A percentile compares a stretch with the other conserved stretches of the same genome.
phyloP scores from a whole-genome alignment of 2,329 filamentous ascomycete species.

The Talaromyces atroroseus region DNA sequence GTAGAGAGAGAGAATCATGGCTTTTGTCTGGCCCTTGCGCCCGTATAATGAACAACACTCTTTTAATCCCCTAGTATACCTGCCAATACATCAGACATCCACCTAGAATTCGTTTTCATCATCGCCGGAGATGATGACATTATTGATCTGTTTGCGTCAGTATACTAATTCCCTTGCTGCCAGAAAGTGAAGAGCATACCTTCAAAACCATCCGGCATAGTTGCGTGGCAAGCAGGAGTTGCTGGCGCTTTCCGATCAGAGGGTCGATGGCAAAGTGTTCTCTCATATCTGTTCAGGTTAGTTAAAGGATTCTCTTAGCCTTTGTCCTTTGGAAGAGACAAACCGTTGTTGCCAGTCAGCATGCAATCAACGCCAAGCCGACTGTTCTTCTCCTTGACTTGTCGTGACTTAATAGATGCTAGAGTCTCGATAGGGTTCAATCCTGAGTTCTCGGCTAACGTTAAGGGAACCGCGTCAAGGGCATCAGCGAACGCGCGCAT shows the following conservation, averaged over 20 bases:
- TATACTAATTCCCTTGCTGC: neutral
- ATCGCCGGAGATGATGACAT: slow-evolving; percentile 84
- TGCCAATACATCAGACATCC: slow-evolving; percentile 7
- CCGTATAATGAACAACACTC: neutral
- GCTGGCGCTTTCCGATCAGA: slow-evolving; percentile 95
- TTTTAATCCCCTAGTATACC: neutral
- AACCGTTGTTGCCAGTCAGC: slow-evolving; percentile 82
- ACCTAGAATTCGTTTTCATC: slow-evolving; percentile 81
- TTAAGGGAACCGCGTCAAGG: slow-evolving; percentile 88
- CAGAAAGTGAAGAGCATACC: slow-evolving; percentile 41
- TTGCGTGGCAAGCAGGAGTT: slow-evolving; percentile 92
- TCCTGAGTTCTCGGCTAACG: slow-evolving; percentile 93
- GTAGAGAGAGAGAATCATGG: neutral
- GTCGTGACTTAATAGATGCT: slow-evolving; percentile 90
- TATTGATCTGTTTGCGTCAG: slow-evolving; percentile 59
- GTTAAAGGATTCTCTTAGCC: neutral
- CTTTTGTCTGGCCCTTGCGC: slow-evolving; percentile 4
- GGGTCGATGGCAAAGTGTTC: slow-evolving; percentile 98
- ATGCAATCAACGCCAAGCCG: slow-evolving; percentile 95
- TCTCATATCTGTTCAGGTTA: slow-evolving; percentile 69
- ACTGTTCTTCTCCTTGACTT: slow-evolving; percentile 77
- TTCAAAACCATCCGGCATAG: slow-evolving; percentile 97
- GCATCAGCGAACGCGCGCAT: slow-evolving; percentile 98
- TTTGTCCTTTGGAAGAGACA: slow-evolving; percentile 22
- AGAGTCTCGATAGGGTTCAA: slow-evolving; percentile 93